Evolutionary conservation across 2,329 filamentous ascomycete genomes (phyloP).

Genomic region (Elsinoe fawcettii): DNA sequence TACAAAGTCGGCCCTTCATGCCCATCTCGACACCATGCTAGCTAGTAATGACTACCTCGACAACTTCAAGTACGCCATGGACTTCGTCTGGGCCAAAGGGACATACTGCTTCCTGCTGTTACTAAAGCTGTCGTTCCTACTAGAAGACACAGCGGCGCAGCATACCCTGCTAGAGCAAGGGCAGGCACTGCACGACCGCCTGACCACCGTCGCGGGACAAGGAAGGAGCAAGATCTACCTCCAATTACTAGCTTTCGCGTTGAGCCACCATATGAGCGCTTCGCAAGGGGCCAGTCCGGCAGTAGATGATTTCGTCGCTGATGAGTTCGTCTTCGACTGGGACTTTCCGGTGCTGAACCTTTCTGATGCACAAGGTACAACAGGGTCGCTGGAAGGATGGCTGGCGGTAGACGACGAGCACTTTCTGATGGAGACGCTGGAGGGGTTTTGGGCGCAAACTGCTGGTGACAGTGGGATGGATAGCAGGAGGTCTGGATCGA

Average conservation of each 20-base stretch:
- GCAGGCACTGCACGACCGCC: constrained; percentile 7
- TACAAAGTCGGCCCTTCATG: not conserved
- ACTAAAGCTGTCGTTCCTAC: constrained; percentile 44
- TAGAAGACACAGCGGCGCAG: constrained; percentile 32
- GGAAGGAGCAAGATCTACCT: not conserved
- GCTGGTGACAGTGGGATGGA: not conserved
- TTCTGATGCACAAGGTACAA: not conserved
- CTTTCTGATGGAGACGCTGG: not conserved
- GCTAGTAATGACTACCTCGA: constrained; percentile 36
- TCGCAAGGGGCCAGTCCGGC: not conserved
- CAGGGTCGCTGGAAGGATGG: not conserved
- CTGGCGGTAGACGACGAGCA: not conserved
- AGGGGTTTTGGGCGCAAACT: not conserved
- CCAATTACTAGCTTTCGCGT: not conserved
- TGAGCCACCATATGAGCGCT: not conserved
- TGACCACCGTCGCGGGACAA: not conserved
- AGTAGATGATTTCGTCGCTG: not conserved
- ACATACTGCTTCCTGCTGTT: constrained; percentile 51
- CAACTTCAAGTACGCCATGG: constrained; percentile 48
- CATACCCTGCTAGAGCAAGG: not conserved
- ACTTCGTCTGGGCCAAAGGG: constrained; percentile 53
- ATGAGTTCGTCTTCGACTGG: constrained; percentile 2
- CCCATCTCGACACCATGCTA: not conserved
- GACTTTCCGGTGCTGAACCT: constrained; percentile 4
- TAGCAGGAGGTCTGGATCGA: not conserved